Evolutionary conservation across 768 basidiomycete species (phyloP).

Genomic region (Lyophyllum atratum): DNA sequence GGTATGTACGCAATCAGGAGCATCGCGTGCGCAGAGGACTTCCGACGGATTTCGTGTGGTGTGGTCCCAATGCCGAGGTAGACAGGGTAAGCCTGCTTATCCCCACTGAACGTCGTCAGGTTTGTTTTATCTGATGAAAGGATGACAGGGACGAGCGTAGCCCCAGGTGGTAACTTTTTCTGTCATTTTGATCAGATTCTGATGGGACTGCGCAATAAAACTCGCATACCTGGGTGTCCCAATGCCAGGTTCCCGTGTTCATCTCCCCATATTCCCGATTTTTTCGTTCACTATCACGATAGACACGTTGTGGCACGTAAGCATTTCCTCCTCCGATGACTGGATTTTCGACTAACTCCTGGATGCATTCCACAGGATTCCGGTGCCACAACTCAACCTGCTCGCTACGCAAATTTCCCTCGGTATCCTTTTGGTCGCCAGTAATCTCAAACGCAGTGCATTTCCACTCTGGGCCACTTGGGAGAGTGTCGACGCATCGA

Average conservation of each 20-base stretch:
- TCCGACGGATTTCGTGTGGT: slow-evolving; percentile 28
- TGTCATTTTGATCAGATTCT: not conserved
- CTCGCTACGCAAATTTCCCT: slow-evolving; percentile 11
- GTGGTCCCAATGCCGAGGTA: slow-evolving; percentile 47
- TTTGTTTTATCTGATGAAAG: slow-evolving; percentile 40
- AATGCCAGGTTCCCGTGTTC: slow-evolving; percentile 40
- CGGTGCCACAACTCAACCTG: slow-evolving; percentile 27
- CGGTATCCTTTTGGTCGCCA: slow-evolving; percentile 5
- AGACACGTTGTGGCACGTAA: slow-evolving; percentile 27
- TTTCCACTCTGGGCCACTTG: slow-evolving; percentile 22
- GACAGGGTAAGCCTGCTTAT: slow-evolving; percentile 43
- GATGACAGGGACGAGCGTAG: slow-evolving; percentile 37
- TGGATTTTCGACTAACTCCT: slow-evolving; percentile 30
- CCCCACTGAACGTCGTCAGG: slow-evolving; percentile 33
- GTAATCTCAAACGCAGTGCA: slow-evolving; percentile 18
- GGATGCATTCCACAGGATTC: slow-evolving; percentile 31
- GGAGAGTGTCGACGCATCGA: slow-evolving; percentile 22
- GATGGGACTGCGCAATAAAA: not conserved
- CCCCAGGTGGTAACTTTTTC: slow-evolving; percentile 20
- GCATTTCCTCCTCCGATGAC: slow-evolving; percentile 25
- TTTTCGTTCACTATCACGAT: slow-evolving; percentile 8
- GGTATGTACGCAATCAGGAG: slow-evolving; percentile 42
- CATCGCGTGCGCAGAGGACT: slow-evolving; percentile 31
- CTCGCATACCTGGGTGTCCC: slow-evolving; percentile 31
- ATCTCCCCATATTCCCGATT: slow-evolving; percentile 34